These are phyloP conservation scores for Perkinsela sp. DNA, from an alignment of 208 protist species.

Conservation along the genomic window DNA sequence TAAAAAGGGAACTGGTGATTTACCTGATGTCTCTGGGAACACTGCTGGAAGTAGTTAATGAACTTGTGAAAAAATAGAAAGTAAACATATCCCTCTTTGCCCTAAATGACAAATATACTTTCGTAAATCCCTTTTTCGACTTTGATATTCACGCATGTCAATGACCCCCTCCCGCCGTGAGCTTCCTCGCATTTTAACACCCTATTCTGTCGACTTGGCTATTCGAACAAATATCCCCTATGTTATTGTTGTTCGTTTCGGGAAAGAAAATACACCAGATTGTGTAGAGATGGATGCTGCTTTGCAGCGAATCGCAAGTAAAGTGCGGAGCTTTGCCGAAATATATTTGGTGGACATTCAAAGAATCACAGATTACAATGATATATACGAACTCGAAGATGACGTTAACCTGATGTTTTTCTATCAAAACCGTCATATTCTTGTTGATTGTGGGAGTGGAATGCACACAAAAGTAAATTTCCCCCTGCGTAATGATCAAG, in stretches of 20 bases:
- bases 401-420: slow-evolving; percentile 79
- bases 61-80: too few relatives aligned
- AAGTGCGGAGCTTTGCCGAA: slow-evolving; percentile 61
- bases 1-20: not conserved
- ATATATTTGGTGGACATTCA: slow-evolving; percentile 66
- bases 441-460: slow-evolving; percentile 74
- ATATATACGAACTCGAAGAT: slow-evolving; percentile 83
- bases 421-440: slow-evolving; percentile 79
- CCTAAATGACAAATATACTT: too few relatives aligned
- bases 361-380: slow-evolving; percentile 71
- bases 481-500: slow-evolving; percentile 58
- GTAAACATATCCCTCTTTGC: too few relatives aligned
- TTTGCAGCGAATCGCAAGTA: not conserved
- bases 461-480: slow-evolving; percentile 89
- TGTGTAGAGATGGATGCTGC: not conserved
- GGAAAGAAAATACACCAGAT: not conserved
- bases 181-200: not conserved
- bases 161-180: not conserved
- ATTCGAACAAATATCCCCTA: not conserved
- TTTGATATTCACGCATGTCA: not conserved
- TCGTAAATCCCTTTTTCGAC: not conserved
- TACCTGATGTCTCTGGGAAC: not conserved
- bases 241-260: not conserved
- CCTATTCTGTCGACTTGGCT: not conserved
- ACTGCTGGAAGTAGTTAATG: not conserved